A percentile compares a stretch with the other conserved stretches of the same genome.
These are phyloP conservation scores for Ramalina intermedia DNA, from an alignment of 495 filamentous ascomycete genomes.

Conservation along the genomic window DNA sequence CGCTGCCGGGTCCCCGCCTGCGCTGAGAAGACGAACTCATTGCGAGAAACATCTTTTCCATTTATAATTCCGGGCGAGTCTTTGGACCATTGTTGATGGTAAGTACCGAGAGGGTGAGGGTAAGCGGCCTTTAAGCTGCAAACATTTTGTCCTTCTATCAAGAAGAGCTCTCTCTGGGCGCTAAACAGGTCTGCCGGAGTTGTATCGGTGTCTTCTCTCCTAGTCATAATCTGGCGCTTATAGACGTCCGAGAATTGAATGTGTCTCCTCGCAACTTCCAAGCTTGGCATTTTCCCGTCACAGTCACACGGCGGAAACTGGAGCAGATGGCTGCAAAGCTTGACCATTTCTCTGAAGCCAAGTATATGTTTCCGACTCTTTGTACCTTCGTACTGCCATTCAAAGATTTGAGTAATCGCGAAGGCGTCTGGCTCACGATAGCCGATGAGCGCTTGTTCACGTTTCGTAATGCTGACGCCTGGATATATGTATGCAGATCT, in stretches of 20 bases:
- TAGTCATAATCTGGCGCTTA: no score
- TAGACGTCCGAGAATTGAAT: no score
- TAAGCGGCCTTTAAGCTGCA: no score
- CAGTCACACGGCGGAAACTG: conserved; percentile 1
- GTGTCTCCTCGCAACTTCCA: no score
- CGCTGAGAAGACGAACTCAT: background rate
- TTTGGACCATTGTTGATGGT: background rate
- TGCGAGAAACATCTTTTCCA: no score
- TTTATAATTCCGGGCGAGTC: background rate
- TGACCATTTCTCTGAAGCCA: conserved; percentile 7
- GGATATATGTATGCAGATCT: background rate
- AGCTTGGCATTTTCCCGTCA: background rate
- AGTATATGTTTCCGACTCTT: background rate
- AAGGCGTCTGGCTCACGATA: conserved; percentile 7
- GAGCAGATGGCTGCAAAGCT: background rate
- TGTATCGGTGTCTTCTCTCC: no score
- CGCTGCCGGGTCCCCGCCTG: background rate
- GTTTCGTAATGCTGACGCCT: conserved; percentile 1
- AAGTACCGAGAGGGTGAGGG: background rate
- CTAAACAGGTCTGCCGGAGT: no score
- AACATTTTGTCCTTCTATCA: background rate
- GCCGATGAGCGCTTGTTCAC: background rate
- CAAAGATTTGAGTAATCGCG: conserved; percentile 1
- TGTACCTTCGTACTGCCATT: background rate
- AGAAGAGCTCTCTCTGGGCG: background rate